Base-by-base conservation (phyloP, 2,329 filamentous ascomycete genomes). In the Grosmannia huntii region DNA sequence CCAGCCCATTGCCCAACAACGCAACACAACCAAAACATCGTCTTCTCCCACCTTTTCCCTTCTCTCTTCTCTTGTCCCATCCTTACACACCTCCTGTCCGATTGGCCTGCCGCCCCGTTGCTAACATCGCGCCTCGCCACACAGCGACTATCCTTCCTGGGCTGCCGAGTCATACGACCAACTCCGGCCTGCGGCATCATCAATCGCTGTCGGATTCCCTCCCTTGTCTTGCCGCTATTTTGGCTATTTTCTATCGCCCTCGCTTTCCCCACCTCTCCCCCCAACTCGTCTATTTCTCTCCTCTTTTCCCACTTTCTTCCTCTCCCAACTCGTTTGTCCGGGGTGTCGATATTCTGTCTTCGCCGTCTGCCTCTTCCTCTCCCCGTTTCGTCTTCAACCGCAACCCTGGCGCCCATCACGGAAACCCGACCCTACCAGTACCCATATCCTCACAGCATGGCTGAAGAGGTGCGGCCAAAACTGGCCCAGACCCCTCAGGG, bases 321-420 rank as follows among this genome's bases (percentile, higher is more conserved):
- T 51, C 46, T 19, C 28, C 10, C 53, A 33, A 48, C 38, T 28
- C 25, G 28, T 28, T 38, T 44, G 33, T n/a, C 33, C 12, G 33
- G 52, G 52, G 36, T 14, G n/a, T 53, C 28, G 10, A 36, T 27
- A 11, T 41, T 44, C 16, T 33, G 48, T 53, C 31, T 38, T 38
- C 5, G 10, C 31, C 21, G 28, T 53, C 16, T 53, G 51, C 38
- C 53, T 36, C 46, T 48, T 59, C 50, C 21, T 49, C 49, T 41
- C 28, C 33, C 48, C 16, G 12, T 48, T 14, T 27, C 58, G 12
- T 6, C 12, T 27, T 33, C 25, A 56, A 49, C 56, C 48, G 52
- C 44, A 60, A 65, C 60, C 33, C 62, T 64, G 63, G 62, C 62
- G 56, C 58, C 55, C 53, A 56, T 61, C 31, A 57, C 53, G 41